Evolutionary conservation across 208 protist genomes (phyloP).

Genomic region (Phytomonas serpens): DNA sequence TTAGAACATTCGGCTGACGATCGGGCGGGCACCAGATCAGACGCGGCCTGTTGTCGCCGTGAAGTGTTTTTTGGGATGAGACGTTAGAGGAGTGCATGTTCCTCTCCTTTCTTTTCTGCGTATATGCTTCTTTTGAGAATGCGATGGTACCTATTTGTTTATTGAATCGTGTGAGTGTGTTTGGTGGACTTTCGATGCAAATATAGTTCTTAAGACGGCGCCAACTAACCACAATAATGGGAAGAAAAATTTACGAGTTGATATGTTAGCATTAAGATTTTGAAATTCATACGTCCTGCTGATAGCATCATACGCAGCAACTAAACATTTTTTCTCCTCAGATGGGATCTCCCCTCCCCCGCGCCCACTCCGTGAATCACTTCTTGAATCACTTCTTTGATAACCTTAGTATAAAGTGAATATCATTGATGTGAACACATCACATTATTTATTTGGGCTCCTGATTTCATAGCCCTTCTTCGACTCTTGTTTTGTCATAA

Average conservation of each 20-base stretch:
- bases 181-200: background rate
- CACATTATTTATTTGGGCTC: background rate
- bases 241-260: background rate
- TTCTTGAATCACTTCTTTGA: background rate
- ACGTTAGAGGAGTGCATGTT: background rate
- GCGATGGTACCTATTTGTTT: background rate
- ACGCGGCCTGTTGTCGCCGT: constrained; percentile 19
- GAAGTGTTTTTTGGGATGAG: background rate
- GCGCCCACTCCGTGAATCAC: too few relatives aligned
- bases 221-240: background rate
- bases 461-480: background rate
- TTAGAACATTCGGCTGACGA: constrained; percentile 32
- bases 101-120: background rate
- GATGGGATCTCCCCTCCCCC: background rate
- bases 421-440: background rate
- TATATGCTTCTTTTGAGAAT: background rate
- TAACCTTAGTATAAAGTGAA: background rate
- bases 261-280: background rate
- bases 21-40: constrained; percentile 9
- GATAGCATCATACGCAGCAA: background rate
- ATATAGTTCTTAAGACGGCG: background rate
- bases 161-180: background rate
- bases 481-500: background rate
- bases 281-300: background rate
- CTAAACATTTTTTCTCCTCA: background rate